Conservation (phyloP, 371 early-diverging fungal genomes). For the Mucor plumbeus region DNA sequence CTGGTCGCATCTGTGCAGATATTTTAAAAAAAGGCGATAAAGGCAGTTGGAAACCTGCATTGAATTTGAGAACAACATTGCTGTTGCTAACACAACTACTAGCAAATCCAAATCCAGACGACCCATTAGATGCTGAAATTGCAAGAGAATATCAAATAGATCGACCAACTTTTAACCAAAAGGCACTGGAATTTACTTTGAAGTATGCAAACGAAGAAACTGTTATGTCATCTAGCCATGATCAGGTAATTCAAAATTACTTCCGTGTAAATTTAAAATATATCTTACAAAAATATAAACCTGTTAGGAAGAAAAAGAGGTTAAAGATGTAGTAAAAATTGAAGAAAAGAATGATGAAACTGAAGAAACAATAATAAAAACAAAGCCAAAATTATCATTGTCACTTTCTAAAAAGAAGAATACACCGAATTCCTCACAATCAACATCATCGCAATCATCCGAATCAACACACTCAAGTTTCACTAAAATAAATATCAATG, state of each 20-base stretch:
- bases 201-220: slow-evolving; percentile 33
- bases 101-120: slow-evolving; percentile 63
- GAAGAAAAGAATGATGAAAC: neutral
- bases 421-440: neutral
- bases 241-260: neutral
- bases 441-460: neutral
- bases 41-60: slow-evolving; percentile 58
- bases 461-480: too few species aligned
- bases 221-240: neutral
- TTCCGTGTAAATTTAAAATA: neutral
- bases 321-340: neutral
- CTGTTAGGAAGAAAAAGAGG: neutral
- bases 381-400: neutral
- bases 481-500: too few species aligned
- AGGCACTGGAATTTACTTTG: slow-evolving; percentile 45
- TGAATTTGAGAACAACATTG: slow-evolving; percentile 50
- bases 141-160: slow-evolving; percentile 52
- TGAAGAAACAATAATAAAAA: neutral
- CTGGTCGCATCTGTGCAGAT: slow-evolving; percentile 60
- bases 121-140: slow-evolving; percentile 59
- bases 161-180: slow-evolving; percentile 36
- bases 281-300: too few species aligned
- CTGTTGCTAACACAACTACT: slow-evolving; percentile 47
- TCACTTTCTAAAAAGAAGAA: slow-evolving; percentile 24
- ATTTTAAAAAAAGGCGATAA: slow-evolving; percentile 54